Conservation (phyloP, 257 asterid genomes). For the Salvia hispanica region DNA sequence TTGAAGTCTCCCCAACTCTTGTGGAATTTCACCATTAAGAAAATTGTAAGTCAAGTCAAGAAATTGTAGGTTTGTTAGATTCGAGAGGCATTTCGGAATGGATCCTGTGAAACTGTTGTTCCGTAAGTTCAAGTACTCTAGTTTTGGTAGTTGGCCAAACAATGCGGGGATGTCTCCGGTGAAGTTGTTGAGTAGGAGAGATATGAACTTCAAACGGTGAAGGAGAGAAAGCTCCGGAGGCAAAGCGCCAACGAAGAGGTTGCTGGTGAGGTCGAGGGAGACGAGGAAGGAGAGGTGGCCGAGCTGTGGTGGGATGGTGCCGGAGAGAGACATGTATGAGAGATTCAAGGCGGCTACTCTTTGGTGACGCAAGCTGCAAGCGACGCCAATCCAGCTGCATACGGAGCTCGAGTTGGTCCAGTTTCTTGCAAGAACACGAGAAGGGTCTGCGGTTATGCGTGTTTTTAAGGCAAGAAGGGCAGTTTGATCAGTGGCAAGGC, state of each 20-base stretch:
- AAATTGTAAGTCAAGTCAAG: constrained; percentile 24
- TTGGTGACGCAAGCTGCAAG: constrained; percentile 28
- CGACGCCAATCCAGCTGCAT: constrained; percentile 8
- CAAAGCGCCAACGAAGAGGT: not conserved
- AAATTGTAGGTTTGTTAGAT: constrained; percentile 9
- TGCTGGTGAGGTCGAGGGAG: no score
- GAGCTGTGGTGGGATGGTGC: constrained; percentile 26
- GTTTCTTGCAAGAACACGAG: not conserved
- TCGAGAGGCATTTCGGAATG: constrained; percentile 17
- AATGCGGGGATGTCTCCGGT: constrained; percentile 24
- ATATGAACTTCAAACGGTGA: constrained; percentile 11
- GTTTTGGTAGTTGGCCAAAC: constrained; percentile 6
- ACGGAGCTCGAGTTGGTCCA: constrained; percentile 30
- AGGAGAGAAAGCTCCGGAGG: constrained; percentile 11
- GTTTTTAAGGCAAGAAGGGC: constrained; percentile 29
- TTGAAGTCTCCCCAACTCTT: constrained; percentile 3
- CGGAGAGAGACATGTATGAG: constrained; percentile 22
- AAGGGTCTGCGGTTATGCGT: constrained; percentile 24
- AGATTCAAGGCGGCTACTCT: constrained; percentile 29
- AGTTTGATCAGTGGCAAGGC: constrained; percentile 19
- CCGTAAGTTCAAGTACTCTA: not conserved
- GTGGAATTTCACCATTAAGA: constrained; percentile 9
- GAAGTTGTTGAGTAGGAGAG: constrained; percentile 12
- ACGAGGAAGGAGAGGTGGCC: constrained; percentile 35
- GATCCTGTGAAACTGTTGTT: constrained; percentile 29